Base-by-base conservation (phyloP, 345 rosid genomes). In the Lagerstroemia speciosa region DNA sequence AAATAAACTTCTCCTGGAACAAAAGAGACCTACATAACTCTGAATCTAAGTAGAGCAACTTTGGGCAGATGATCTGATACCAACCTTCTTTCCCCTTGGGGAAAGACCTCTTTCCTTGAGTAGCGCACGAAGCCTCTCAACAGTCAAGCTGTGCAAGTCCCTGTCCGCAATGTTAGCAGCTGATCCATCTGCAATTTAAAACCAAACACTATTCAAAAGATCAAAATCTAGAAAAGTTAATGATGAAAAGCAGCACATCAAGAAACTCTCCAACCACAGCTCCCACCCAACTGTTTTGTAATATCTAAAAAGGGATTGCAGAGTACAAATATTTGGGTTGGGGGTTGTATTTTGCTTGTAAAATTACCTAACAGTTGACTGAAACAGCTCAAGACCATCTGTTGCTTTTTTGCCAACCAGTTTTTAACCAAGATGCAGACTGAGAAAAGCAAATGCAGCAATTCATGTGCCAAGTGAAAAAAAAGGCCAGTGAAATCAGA, bases 111-210 rank as follows among this genome's bases (percentile, higher is more conserved):
- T 80, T 75, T 86, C 96, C 76, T 83, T 93, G 58, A 93, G 87
- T 69, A 89, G 89, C 16, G 84, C 89, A 7, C 97, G 96, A 2
- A 93, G 98, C 79, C 82, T 85, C 78, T 93, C 98, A 6, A 91
- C 96, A 0, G 92, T 93, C 75, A 87, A 80, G 75, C 86, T 83
- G 72, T 85, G 88, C 63, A 79, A 78, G 55, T 89, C 92, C 80
- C 67, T 87, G 45, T 89, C 93, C 33, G 77, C 73, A 58, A 83
- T n/a, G 48, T 78, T 83, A 81, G 82, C 81, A 76, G 76, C 83
- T 6, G 96, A 84, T 55, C 88, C 94, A 65, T 85, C 97, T 90
- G 81, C 70, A 69, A 43, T 30, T 26, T 37, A 58, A 68, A 65
- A 29, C 36, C 50, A 15, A 5, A 34, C 36, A 22, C 15, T 2